These are phyloP conservation scores for Nidula niveotomentosa DNA, from an alignment of 1,284 basidiomycete species.

Conservation along the genomic window DNA sequence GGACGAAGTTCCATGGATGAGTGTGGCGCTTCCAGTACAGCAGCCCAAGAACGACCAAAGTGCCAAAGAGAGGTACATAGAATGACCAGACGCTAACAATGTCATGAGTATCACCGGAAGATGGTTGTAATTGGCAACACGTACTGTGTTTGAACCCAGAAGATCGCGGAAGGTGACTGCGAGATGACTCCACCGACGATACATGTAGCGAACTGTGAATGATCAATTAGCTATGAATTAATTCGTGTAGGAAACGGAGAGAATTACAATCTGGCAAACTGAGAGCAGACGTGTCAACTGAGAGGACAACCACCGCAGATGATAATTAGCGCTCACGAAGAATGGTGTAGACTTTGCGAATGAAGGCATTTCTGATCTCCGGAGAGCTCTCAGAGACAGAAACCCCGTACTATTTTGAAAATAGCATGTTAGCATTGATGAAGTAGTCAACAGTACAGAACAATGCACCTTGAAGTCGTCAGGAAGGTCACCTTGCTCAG, in stretches of 20 bases:
- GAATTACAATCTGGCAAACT: conserved; percentile 73
- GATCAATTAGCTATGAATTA: conserved; percentile 4
- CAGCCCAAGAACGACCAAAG: conserved; percentile 72
- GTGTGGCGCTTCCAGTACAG: conserved; percentile 88
- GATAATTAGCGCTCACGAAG: conserved; percentile 50
- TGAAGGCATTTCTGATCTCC: conserved; percentile 73
- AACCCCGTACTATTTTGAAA: conserved; percentile 64
- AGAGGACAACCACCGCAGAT: not conserved
- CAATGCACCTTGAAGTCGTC: conserved; percentile 79
- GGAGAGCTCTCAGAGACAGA: conserved; percentile 71
- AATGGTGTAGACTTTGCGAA: conserved; percentile 82
- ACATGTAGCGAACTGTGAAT: conserved; percentile 60
- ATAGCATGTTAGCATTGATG: not conserved
- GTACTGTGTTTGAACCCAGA: conserved; percentile 74
- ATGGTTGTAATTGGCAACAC: conserved; percentile 11
- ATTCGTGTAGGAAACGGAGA: conserved; percentile 1
- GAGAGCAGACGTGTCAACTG: conserved; percentile 1
- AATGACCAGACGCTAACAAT: conserved; percentile 64
- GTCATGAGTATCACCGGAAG: not conserved
- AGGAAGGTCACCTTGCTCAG: conserved; percentile 67
- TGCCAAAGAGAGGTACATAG: conserved; percentile 74
- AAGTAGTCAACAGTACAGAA: conserved; percentile 1
- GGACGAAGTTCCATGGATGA: conserved; percentile 78
- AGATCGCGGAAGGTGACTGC: conserved; percentile 51
- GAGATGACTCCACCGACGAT: conserved; percentile 68